Percentiles rank a stretch among this genome's conserved stretches.
These are phyloP conservation scores for Moniliophthora roreri DNA, from an alignment of 1,284 basidiomycete species.

Conservation along the genomic window DNA sequence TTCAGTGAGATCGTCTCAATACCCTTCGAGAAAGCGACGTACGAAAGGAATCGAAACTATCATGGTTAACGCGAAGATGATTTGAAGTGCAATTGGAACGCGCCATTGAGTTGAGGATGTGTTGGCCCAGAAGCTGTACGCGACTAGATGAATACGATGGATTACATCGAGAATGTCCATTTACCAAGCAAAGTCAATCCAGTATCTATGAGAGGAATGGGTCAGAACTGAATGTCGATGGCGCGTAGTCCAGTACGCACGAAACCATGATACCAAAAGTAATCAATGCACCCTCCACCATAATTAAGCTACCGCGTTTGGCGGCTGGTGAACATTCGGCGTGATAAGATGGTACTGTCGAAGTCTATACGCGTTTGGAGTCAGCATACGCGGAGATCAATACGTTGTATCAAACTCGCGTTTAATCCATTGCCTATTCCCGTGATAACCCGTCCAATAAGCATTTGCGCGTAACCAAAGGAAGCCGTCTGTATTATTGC, in stretches of 20 bases:
- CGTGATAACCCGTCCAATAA: constrained; percentile 61
- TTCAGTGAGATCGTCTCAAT: constrained; percentile 1
- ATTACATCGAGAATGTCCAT: constrained; percentile 19
- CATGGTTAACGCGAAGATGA: constrained; percentile 62
- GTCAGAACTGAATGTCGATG: neutral
- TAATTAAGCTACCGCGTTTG: constrained; percentile 63
- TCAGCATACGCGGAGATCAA: neutral
- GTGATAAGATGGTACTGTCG: constrained; percentile 63
- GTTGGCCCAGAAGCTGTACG: constrained; percentile 49
- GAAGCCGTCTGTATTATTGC: constrained; percentile 58
- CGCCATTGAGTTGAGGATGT: constrained; percentile 64
- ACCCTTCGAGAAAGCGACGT: constrained; percentile 23
- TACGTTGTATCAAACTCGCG: constrained; percentile 31
- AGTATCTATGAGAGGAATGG: constrained; percentile 31
- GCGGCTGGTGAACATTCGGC: constrained; percentile 65
- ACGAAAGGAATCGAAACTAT: constrained; percentile 56
- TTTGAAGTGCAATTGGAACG: constrained; percentile 70
- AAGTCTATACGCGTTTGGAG: constrained; percentile 40
- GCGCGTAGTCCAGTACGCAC: constrained; percentile 33
- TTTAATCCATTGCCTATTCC: constrained; percentile 72
- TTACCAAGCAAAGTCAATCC: constrained; percentile 62
- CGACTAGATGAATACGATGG: constrained; percentile 1
- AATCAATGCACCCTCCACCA: constrained; percentile 69
- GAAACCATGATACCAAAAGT: constrained; percentile 72
- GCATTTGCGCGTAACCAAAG: constrained; percentile 54